These are phyloP conservation scores for Melaleuca quinquenervia DNA, from an alignment of 345 rosid genomes.

Conservation along the genomic window DNA sequence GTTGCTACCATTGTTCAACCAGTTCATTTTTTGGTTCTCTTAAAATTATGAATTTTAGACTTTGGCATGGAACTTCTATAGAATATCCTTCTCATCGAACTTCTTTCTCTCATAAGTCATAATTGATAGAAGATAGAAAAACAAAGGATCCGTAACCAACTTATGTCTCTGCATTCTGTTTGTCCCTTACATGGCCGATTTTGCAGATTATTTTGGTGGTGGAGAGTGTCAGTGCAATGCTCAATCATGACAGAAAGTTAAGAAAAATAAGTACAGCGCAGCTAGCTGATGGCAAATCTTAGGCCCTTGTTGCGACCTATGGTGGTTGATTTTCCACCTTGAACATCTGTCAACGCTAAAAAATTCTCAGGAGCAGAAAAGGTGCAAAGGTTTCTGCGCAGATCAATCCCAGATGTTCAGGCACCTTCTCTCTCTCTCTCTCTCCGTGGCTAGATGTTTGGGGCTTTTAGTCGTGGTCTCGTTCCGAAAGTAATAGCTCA, in stretches of 20 bases:
- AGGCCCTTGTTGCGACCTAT: neutral
- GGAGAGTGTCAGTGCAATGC: conserved; percentile 74
- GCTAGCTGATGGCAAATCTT: conserved; percentile 18
- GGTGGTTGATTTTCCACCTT: neutral
- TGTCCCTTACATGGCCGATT: neutral
- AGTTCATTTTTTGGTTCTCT: neutral
- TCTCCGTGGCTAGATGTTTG: neutral
- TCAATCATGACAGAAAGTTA: conserved; percentile 69
- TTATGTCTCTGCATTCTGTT: neutral
- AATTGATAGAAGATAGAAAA: neutral
- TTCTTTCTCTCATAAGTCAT: neutral
- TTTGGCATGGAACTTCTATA: neutral
- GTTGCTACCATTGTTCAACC: neutral
- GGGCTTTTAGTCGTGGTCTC: neutral
- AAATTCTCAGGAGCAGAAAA: neutral
- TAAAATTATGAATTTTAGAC: neutral
- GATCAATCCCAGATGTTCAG: neutral
- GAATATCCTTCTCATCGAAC: neutral
- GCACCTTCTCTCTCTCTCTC: neutral
- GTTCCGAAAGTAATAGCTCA: neutral
- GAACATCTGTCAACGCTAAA: neutral
- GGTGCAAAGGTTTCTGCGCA: neutral
- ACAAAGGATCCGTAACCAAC: neutral
- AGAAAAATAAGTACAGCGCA: conserved; percentile 16
- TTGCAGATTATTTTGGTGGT: conserved; percentile 70